Conservation (phyloP, 2,329 filamentous ascomycete species). For the Claviceps maximensis region DNA sequence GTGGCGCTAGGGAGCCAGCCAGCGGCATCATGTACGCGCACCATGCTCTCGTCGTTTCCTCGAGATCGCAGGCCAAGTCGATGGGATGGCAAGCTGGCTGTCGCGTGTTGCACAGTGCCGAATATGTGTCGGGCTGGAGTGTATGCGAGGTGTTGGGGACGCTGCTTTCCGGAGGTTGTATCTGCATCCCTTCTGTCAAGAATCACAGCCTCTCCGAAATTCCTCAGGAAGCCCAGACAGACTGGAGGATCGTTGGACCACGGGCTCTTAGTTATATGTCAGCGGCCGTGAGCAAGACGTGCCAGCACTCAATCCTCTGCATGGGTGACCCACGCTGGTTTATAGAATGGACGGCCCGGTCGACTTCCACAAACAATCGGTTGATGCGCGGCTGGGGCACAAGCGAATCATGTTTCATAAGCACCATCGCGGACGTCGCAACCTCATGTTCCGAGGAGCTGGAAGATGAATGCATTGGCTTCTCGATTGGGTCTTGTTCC, state of each 20-base stretch:
- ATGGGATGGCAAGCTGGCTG: background rate
- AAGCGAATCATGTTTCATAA: constrained; percentile 1
- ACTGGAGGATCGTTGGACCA: background rate
- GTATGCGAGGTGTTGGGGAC: constrained; percentile 1
- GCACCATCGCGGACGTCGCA: background rate
- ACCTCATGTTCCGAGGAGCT: background rate
- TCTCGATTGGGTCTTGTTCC: background rate
- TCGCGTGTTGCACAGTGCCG: background rate
- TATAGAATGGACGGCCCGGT: background rate
- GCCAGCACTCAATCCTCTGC: background rate
- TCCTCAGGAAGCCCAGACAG: background rate
- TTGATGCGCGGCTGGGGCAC: background rate
- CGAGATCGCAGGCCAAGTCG: background rate
- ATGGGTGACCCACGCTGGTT: background rate
- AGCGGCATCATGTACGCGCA: background rate
- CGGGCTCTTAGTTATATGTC: background rate
- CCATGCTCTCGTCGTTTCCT: background rate
- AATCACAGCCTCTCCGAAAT: background rate
- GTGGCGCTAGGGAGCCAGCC: background rate
- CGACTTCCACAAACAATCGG: background rate
- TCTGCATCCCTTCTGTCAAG: background rate
- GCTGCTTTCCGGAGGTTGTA: background rate
- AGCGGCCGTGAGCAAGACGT: background rate
- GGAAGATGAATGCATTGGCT: background rate
- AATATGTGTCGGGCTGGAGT: background rate